These are phyloP conservation scores for Coemansia sp. DNA, from an alignment of 192 early-diverging fungal genomes.

Conservation along the genomic window DNA sequence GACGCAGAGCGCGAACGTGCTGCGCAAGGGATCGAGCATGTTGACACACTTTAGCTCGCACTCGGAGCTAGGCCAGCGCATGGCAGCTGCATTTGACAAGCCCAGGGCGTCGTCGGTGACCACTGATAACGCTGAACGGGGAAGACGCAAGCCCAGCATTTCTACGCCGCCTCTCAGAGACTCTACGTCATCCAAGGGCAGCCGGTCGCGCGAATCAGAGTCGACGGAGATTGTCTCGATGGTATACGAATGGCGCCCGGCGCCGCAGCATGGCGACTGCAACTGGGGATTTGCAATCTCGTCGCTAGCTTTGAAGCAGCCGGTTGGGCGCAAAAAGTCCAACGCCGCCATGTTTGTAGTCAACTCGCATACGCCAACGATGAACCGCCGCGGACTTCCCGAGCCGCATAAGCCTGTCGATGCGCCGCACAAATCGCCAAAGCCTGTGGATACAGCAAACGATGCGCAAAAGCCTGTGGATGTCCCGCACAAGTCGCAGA, in stretches of 20 bases:
- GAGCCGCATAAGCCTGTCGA: slow-evolving; percentile 7
- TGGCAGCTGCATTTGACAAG: slow-evolving; percentile 32
- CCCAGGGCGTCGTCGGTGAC: slow-evolving; percentile 49
- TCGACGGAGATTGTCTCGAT: slow-evolving; percentile 25
- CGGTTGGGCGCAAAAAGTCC: slow-evolving; percentile 31
- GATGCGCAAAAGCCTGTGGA: slow-evolving; percentile 17
- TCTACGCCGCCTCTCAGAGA: slow-evolving; percentile 17
- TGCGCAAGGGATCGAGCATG: slow-evolving; percentile 19
- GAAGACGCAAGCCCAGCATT: slow-evolving; percentile 17
- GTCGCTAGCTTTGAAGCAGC: slow-evolving; percentile 34
- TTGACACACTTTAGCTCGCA: slow-evolving; percentile 49
- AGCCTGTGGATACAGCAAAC: not conserved
- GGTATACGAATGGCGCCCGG: slow-evolving; percentile 36
- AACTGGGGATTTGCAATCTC: slow-evolving; percentile 50
- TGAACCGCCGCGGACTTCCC: slow-evolving; percentile 31
- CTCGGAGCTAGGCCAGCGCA: slow-evolving; percentile 36
- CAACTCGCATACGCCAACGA: slow-evolving; percentile 41
- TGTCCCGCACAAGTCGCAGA: not conserved
- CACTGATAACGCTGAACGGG: slow-evolving; percentile 15
- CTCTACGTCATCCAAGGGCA: slow-evolving; percentile 10
- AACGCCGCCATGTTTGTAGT: slow-evolving; percentile 29
- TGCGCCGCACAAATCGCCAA: not conserved
- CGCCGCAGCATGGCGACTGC: slow-evolving; percentile 25
- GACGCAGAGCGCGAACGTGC: slow-evolving; percentile 4
- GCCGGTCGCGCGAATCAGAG: slow-evolving; percentile 25